These are phyloP conservation scores for Euphorbia tirucalli DNA, from an alignment of 345 rosid genomes.

Conservation along the genomic window DNA sequence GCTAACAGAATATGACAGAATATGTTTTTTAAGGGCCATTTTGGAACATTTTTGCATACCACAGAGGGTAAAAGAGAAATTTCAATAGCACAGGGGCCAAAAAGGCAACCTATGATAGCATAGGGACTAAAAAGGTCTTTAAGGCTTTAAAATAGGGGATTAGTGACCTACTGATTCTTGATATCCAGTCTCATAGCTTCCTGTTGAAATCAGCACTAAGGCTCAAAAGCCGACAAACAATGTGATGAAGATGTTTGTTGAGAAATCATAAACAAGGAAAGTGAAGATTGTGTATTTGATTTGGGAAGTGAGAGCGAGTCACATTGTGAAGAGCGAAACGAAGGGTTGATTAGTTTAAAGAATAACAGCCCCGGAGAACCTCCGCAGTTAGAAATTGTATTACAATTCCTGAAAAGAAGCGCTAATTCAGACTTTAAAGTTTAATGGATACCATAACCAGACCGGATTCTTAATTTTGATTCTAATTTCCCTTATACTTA, in stretches of 20 bases:
- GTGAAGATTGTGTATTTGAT: not conserved
- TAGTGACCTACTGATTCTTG: not conserved
- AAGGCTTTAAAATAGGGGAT: not conserved
- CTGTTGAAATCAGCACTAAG: not conserved
- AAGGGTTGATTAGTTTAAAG: not conserved
- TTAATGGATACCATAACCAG: not conserved
- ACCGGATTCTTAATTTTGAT: too few relatives aligned
- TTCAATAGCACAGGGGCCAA: too few relatives aligned
- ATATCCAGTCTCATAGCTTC: not conserved
- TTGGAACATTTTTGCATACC: too few relatives aligned
- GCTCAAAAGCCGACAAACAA: not conserved
- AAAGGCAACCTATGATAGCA: too few relatives aligned
- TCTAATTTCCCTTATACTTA: too few relatives aligned
- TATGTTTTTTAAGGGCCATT: too few relatives aligned
- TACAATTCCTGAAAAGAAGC: not conserved
- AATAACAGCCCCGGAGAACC: slow-evolving; percentile 4
- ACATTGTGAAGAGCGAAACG: not conserved
- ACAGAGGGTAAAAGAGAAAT: too few relatives aligned
- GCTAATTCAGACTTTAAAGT: not conserved
- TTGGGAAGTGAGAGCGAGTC: not conserved
- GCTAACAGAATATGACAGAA: too few relatives aligned
- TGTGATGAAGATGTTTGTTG: not conserved
- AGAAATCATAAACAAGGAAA: not conserved
- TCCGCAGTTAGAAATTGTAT: not conserved
- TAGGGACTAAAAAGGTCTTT: too few relatives aligned